Evolutionary conservation across 2,329 filamentous ascomycete species (phyloP).

Genomic region (Pseudogymnoascus verrucosus): DNA sequence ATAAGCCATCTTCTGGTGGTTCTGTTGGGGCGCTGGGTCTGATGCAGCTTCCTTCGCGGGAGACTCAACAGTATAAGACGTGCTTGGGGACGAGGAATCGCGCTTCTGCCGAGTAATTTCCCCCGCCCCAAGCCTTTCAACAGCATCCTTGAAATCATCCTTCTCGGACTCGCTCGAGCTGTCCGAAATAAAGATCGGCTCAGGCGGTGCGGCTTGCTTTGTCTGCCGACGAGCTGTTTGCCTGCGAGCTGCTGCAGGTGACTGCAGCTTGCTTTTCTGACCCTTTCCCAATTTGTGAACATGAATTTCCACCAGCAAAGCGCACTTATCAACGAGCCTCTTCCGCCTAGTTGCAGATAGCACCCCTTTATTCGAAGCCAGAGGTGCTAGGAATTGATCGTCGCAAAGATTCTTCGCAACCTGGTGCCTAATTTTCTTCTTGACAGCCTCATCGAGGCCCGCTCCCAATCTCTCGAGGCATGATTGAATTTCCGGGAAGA

Average conservation of each 20-base stretch:
- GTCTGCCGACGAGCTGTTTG: neutral
- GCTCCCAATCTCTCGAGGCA: neutral
- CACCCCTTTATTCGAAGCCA: neutral
- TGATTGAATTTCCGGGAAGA: neutral
- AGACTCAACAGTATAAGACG: neutral
- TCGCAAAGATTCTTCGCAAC: neutral
- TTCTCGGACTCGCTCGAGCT: neutral
- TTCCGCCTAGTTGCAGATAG: neutral
- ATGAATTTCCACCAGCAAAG: neutral
- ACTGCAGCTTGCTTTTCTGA: neutral
- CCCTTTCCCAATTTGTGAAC: neutral
- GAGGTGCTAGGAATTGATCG: neutral
- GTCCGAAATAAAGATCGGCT: neutral
- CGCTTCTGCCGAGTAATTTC: neutral
- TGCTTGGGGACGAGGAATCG: neutral
- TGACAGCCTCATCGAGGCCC: neutral
- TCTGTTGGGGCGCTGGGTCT: neutral
- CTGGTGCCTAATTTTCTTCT: neutral
- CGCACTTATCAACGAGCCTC: neutral
- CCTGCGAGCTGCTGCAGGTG: neutral
- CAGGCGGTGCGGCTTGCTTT: neutral
- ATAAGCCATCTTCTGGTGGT: neutral
- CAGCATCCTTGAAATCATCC: neutral
- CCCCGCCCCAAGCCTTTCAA: neutral
- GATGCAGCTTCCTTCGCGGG: neutral